Evolutionary conservation across 1,284 basidiomycete species (phyloP), one percentile per base, ranked within the genome.

Genomic region (Malassezia globosa): DNA sequence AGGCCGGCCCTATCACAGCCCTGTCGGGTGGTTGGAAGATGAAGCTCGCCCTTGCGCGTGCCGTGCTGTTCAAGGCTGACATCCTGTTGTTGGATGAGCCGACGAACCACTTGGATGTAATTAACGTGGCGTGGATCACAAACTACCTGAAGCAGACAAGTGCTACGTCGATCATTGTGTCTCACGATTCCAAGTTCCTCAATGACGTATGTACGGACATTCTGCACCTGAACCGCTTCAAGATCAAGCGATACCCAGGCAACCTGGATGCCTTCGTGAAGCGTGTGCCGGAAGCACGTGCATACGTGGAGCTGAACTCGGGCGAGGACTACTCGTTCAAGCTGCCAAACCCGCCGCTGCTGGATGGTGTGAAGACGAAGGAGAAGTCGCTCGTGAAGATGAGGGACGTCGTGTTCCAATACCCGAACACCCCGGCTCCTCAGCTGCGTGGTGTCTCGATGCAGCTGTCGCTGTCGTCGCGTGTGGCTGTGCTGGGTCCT

Each of bases 301-400:
- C 66, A 22, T 71, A 71, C 64, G 55, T 61, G 49, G 68, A 71
- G 62, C 62, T 71, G 51, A 63, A 58, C 61, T 56, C 66, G 13
- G 68, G 66, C 45, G 68, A 71, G 58, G 68, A 71, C 61, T 64
- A 71, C 63, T 61, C 58, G 36, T 71, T 71, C 68, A 69, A 69
- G 61, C 61, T 71, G n/a, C 68, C 68, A 50, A 61, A 71, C 63
- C 68, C 68, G 13, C 68, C 68, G 38, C 60, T 71, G 44, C 63
- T 71, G 14, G 68, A 71, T 51, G 68, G 68, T 64, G 68, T 71
- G 57, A 71, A 71, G 66, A 71, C 68, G 54, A 69, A 69, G 63
- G 68, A 71, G 54, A 71, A 71, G 66, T 71, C 68, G 55, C 61
- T 71, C n/a, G 57, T 64, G 55, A 71, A 71, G 68, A 71, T 71